A percentile compares a stretch with the other conserved stretches of the same genome.
Evolutionary conservation across 2,329 filamentous ascomycete species (phyloP).

Genomic region (Neoascochyta sp.): DNA sequence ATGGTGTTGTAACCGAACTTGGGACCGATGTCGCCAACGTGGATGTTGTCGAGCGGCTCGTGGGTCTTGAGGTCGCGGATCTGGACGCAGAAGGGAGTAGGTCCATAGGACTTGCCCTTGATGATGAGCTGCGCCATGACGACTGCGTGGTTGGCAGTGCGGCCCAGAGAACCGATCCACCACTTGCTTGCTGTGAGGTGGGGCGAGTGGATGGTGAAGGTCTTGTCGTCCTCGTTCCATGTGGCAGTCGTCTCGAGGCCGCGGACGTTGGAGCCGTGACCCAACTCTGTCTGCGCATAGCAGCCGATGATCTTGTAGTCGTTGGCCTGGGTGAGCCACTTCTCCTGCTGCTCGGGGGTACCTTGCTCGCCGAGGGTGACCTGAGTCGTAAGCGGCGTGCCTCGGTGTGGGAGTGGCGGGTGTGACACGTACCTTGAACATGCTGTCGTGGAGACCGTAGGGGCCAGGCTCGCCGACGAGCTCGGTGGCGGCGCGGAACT

Average conservation of each 20-base stretch:
- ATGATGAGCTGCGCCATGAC: slow-evolving; percentile 76
- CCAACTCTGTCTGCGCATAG: slow-evolving; percentile 77
- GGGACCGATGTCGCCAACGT: slow-evolving; percentile 76
- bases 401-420: background rate
- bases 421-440: slow-evolving; percentile 56
- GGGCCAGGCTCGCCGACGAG: slow-evolving; percentile 71
- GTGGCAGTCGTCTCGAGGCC: slow-evolving; percentile 66
- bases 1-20: slow-evolving; percentile 78
- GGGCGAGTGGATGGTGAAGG: slow-evolving; percentile 70
- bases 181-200: slow-evolving; percentile 73
- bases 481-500: slow-evolving; percentile 62
- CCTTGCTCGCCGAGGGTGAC: slow-evolving; percentile 68
- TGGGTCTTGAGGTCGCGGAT: slow-evolving; percentile 56
- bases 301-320: slow-evolving; percentile 72
- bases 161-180: slow-evolving; percentile 78
- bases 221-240: slow-evolving; percentile 70
- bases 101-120: slow-evolving; percentile 64
- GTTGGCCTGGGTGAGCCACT: slow-evolving; percentile 66
- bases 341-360: slow-evolving; percentile 67
- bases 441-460: slow-evolving; percentile 67
- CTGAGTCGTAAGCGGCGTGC: slow-evolving; percentile 33
- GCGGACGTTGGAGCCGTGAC: slow-evolving; percentile 68
- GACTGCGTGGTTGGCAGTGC: slow-evolving; percentile 71
- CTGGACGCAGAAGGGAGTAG: slow-evolving; percentile 75
- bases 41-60: slow-evolving; percentile 50